Base-by-base conservation (phyloP, 2,329 filamentous ascomycete species). In the Calonectria leucothoes region DNA sequence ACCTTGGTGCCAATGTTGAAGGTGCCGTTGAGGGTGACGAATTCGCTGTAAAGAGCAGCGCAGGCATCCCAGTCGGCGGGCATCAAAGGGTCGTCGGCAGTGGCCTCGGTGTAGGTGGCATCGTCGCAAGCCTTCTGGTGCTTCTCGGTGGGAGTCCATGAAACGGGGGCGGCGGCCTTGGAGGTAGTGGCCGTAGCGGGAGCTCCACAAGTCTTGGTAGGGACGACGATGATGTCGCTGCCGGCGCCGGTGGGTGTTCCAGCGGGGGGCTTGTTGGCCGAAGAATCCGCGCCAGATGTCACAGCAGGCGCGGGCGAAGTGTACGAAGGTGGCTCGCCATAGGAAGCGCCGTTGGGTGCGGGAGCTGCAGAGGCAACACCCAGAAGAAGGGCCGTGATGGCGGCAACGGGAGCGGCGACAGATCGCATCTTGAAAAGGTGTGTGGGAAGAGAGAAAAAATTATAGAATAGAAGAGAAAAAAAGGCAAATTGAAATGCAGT, bases 11-110 rank as follows among this genome's bases (percentile, higher is more conserved):
- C 70, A 65, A 84, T 66, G 63, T 61, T 69, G 55, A 84, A 84
- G 17, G 79, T 82, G n/a, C 82, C 82, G 49, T 82, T 84, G 45
- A 75, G 70, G 15, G 72, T 72, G 4, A 76, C 75, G 78, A 82
- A 83, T 2, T 74, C 70, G 63, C 81, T 83, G 70, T 80, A 81
- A 3, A 84, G 78, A 6, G 82, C 78, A 25, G 81, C 82, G 45
- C 82, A 84, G 65, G 80, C 76, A 20, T 76, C 74, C 78, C 81
- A 84, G 74, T 82, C 72, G 64, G 82, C 82, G 33, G 80, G 77
- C 27, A 72, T 72, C 33, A 67, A 68, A 20, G 70, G 70, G 48
- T 72, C 48, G 57, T 74, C 70, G 51, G 57, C 69, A 55, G 75
- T 66, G 25, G 77, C 77, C 10, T 75, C 55, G 42, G 55, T 25